A percentile compares a stretch with the other conserved stretches of the same genome.
These are phyloP conservation scores for Pseudopithomyces maydicus DNA, from an alignment of 2,329 filamentous ascomycete species.

Conservation along the genomic window DNA sequence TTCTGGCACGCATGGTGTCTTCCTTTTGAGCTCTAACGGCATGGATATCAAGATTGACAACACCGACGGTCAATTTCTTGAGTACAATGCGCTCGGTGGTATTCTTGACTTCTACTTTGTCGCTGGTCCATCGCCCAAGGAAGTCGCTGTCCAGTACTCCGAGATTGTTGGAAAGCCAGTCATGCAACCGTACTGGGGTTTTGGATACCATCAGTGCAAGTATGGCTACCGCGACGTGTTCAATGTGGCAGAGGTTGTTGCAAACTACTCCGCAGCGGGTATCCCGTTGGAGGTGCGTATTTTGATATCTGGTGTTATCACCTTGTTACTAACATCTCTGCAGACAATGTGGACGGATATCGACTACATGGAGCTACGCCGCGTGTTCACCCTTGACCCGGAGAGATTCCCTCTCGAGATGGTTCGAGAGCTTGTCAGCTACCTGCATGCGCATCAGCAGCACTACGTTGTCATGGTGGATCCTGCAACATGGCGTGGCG, in stretches of 20 bases:
- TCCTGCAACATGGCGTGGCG: conserved; percentile 59
- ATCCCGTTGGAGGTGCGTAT: conserved; percentile 56
- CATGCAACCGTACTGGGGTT: conserved; percentile 59
- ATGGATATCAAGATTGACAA: conserved; percentile 80
- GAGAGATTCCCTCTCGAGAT: conserved; percentile 65
- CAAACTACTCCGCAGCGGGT: conserved; percentile 67
- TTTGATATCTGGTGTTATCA: not conserved
- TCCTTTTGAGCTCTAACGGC: conserved; percentile 39
- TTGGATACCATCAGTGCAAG: conserved; percentile 58
- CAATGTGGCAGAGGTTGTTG: conserved; percentile 67
- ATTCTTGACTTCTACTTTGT: conserved; percentile 70
- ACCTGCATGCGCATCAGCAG: conserved; percentile 69
- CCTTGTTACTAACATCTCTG: conserved; percentile 30
- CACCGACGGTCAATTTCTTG: conserved; percentile 69
- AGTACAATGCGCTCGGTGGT: conserved; percentile 81
- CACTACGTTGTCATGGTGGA: conserved; percentile 82
- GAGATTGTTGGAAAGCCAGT: conserved; percentile 52
- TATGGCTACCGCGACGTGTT: conserved; percentile 62
- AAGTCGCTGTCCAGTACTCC: conserved; percentile 55
- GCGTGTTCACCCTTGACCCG: conserved; percentile 68
- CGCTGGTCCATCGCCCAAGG: conserved; percentile 52
- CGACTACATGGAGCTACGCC: conserved; percentile 68
- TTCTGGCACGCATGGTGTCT: conserved; percentile 44
- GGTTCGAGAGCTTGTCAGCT: conserved; percentile 68
- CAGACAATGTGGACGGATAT: conserved; percentile 77